These are phyloP conservation scores for Breynia disticha DNA, from an alignment of 441 rosid species.

Conservation along the genomic window DNA sequence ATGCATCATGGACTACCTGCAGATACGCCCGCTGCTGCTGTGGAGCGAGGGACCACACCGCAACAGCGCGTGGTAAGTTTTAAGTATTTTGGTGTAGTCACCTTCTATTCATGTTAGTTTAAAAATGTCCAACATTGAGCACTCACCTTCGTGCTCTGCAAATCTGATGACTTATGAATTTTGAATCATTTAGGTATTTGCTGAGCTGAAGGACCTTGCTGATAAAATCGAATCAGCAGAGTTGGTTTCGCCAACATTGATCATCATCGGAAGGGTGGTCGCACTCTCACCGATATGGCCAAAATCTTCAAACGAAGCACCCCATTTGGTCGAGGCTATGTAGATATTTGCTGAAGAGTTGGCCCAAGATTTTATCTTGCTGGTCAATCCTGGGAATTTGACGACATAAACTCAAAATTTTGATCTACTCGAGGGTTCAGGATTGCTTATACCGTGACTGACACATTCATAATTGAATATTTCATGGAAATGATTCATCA, in stretches of 20 bases:
- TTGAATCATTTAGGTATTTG: conserved; percentile 49
- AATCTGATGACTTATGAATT: conserved; percentile 1
- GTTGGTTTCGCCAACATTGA: conserved; percentile 74
- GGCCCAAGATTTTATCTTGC: too few relatives aligned
- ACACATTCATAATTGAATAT: too few relatives aligned
- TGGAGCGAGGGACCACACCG: conserved; percentile 87
- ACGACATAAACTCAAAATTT: too few relatives aligned
- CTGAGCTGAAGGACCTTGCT: conserved; percentile 67
- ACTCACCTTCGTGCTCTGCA: neutral
- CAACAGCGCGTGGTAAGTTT: conserved; percentile 71
- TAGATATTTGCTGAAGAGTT: conserved; percentile 9
- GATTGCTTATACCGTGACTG: too few relatives aligned
- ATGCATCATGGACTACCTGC: conserved; percentile 74
- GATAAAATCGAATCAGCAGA: conserved; percentile 41
- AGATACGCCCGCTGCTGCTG: conserved; percentile 75
- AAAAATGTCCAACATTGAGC: neutral
- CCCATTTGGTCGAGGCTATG: conserved; percentile 36
- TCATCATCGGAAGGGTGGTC: conserved; percentile 82
- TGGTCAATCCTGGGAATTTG: too few relatives aligned
- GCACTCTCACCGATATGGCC: conserved; percentile 84
- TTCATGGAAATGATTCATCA: too few relatives aligned
- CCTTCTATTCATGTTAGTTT: neutral
- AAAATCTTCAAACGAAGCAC: conserved; percentile 31
- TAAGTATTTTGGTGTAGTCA: neutral
- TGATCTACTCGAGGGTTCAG: too few relatives aligned